phyloP scores from a whole-genome alignment of 345 rosid species.

The Syzygium aqueum region DNA sequence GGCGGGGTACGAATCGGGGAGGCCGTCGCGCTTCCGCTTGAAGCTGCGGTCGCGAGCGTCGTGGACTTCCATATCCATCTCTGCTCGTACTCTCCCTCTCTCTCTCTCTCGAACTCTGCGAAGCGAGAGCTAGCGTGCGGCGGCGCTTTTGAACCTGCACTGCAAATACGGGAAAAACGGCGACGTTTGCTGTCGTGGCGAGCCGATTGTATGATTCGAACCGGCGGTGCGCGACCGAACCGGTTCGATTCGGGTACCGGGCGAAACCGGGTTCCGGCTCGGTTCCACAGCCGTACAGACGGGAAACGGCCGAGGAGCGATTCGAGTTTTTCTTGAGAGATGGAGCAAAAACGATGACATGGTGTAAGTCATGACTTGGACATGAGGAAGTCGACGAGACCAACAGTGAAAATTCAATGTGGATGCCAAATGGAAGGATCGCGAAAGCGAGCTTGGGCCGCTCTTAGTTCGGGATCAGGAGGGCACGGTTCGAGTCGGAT shows the following conservation, averaged over 20 bases:
- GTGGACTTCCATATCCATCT: neutral
- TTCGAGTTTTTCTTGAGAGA: too few relatives aligned
- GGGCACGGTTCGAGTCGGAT: neutral
- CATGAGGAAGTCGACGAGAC: rapidly evolving
- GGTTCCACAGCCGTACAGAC: neutral
- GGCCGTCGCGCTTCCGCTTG: conserved; percentile 5
- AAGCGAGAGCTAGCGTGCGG: neutral
- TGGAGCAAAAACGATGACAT: neutral
- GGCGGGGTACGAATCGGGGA: neutral
- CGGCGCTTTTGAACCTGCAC: neutral
- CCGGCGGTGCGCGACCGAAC: neutral
- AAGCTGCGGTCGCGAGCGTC: neutral
- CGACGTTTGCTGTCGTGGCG: neutral
- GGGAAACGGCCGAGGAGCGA: neutral
- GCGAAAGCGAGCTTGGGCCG: neutral
- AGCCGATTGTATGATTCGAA: neutral
- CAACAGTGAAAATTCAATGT: neutral
- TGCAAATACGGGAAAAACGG: neutral
- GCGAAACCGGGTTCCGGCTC: neutral
- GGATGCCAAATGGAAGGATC: neutral
- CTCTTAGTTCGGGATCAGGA: neutral
- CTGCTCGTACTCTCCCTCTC: neutral
- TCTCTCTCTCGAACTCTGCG: neutral
- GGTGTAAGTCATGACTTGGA: neutral
- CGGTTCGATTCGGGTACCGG: neutral